Evolutionary conservation across 2,329 filamentous ascomycete species (phyloP).

Genomic region (Diatrype stigma): DNA sequence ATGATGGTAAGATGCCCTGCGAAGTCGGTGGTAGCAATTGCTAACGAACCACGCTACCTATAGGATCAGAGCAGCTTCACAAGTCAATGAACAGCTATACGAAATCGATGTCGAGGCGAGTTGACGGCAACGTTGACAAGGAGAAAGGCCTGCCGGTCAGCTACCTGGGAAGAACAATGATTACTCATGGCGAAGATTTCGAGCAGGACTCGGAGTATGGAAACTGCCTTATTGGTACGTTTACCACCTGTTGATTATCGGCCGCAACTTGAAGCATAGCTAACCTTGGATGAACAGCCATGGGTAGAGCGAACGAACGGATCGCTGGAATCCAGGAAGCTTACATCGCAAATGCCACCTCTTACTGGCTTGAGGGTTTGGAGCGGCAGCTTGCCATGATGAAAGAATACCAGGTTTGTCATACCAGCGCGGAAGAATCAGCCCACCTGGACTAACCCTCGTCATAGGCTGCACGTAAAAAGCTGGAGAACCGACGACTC

Average conservation of each 20-base stretch:
- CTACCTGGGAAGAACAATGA: conserved; percentile 80
- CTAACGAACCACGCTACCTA: conserved; percentile 6
- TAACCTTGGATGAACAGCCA: conserved; percentile 40
- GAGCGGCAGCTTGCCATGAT: conserved; percentile 88
- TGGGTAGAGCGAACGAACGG: conserved; percentile 84
- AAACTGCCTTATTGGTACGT: conserved; percentile 70
- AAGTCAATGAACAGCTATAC: conserved; percentile 80
- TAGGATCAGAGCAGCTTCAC: conserved; percentile 88
- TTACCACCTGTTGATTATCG: not conserved
- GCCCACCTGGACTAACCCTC: conserved; percentile 14
- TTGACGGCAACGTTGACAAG: conserved; percentile 74
- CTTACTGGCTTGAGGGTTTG: conserved; percentile 85
- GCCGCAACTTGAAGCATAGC: not conserved
- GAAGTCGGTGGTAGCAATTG: conserved; percentile 1
- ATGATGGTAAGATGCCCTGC: conserved; percentile 63
- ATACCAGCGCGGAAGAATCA: no score
- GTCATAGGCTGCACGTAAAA: conserved; percentile 70
- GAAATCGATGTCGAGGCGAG: conserved; percentile 81
- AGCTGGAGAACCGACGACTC: conserved; percentile 83
- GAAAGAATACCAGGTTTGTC: conserved; percentile 89
- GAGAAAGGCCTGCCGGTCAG: conserved; percentile 80
- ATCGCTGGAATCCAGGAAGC: conserved; percentile 81
- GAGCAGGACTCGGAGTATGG: conserved; percentile 88
- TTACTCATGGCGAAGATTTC: conserved; percentile 86
- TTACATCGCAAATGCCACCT: conserved; percentile 73